Evolutionary conservation across 1,284 basidiomycete genomes (phyloP).

Genomic region (Macrocybe sp.): DNA sequence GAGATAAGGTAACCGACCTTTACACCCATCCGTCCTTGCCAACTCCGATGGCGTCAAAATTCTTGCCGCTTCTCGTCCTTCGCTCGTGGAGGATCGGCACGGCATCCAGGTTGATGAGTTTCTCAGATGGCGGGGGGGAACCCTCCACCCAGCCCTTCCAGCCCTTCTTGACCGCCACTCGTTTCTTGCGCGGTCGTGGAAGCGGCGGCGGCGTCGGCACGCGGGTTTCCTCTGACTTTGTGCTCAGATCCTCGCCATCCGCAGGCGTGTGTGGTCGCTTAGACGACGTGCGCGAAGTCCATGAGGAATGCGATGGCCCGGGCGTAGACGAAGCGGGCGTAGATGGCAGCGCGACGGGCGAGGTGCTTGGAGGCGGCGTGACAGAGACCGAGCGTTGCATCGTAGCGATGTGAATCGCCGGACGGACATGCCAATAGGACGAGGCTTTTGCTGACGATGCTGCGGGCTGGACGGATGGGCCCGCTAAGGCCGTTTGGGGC

Average conservation of each 20-base stretch:
- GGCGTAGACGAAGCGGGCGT: constrained; percentile 62
- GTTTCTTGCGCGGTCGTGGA: constrained; percentile 50
- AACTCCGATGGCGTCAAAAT: constrained; percentile 67
- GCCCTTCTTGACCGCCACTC: constrained; percentile 66
- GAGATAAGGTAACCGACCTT: constrained; percentile 26
- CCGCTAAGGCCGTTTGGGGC: constrained; percentile 16
- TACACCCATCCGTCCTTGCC: constrained; percentile 44
- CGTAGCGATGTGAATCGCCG: constrained; percentile 61
- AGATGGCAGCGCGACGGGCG: constrained; percentile 52
- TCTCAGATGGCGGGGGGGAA: constrained; percentile 72
- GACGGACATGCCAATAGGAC: constrained; percentile 59
- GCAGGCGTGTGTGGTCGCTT: constrained; percentile 70
- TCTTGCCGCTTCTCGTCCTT: constrained; percentile 73
- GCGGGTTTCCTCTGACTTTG: constrained; percentile 16
- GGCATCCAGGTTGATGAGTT: constrained; percentile 72
- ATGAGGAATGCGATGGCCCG: constrained; percentile 65
- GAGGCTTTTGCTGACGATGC: constrained; percentile 29
- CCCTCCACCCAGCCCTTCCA: constrained; percentile 88
- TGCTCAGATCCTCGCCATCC: constrained; percentile 33
- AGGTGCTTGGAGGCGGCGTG: constrained; percentile 60
- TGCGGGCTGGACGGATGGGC: constrained; percentile 22
- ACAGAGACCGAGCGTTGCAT: constrained; percentile 64
- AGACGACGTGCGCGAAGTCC: constrained; percentile 69
- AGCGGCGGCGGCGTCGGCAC: constrained; percentile 24
- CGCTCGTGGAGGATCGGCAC: constrained; percentile 53